Conservation (phyloP, 1,139 yeast species). For the Candida smagusa region DNA sequence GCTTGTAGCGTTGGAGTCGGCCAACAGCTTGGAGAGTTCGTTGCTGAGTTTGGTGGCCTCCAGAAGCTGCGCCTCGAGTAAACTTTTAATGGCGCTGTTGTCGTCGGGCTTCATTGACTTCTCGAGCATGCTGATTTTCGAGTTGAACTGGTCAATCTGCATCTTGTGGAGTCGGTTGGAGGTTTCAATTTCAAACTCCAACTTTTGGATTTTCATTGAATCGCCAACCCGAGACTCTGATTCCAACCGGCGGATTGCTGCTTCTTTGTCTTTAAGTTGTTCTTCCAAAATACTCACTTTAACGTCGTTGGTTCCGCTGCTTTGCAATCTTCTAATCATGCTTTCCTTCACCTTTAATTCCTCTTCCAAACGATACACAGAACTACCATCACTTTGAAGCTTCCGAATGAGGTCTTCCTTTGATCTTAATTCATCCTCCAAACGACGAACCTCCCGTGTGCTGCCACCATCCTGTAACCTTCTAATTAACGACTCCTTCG, state of each 20-base stretch:
- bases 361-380: neutral
- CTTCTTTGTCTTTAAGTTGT: neutral
- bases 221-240: slow-evolving; percentile 14
- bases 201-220: slow-evolving; percentile 32
- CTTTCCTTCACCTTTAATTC: neutral
- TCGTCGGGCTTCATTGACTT: slow-evolving; percentile 1
- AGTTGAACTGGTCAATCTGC: neutral
- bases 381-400: neutral
- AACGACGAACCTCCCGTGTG: neutral
- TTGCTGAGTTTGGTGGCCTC: slow-evolving; percentile 24
- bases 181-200: slow-evolving; percentile 35
- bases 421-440: neutral
- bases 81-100: slow-evolving; percentile 19
- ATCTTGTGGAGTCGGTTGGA: slow-evolving; percentile 27
- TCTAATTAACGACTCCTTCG: neutral
- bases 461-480: neutral
- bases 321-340: neutral
- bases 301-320: neutral
- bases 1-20: slow-evolving; percentile 13
- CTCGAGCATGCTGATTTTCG: neutral
- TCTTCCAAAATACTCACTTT: neutral
- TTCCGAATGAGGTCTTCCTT: neutral
- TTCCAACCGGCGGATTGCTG: neutral
- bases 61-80: slow-evolving; percentile 36
- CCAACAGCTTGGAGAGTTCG: slow-evolving; percentile 21